Evolutionary conservation across 176 grass and related monocot genomes (phyloP).

Genomic region (Carex scoparia): DNA sequence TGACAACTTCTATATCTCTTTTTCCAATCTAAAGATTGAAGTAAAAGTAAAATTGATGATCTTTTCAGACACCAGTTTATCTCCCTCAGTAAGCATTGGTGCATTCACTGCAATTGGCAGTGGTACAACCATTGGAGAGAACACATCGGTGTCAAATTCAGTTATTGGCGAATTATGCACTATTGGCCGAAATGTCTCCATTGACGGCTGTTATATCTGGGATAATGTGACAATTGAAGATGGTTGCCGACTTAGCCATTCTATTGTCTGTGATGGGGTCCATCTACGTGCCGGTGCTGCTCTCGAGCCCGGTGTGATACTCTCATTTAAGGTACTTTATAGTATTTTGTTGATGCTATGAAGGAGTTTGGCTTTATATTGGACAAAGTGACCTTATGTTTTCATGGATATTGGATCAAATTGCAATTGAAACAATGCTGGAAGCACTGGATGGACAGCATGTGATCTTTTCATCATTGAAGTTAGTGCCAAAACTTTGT

Average conservation of each 20-base stretch:
- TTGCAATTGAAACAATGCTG: background rate
- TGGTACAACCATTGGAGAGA: constrained; percentile 61
- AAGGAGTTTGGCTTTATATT: background rate
- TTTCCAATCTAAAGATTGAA: background rate
- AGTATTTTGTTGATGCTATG: constrained; percentile 3
- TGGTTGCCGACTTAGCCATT: constrained; percentile 77
- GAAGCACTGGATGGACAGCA: background rate
- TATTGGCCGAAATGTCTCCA: constrained; percentile 67
- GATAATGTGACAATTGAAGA: constrained; percentile 88
- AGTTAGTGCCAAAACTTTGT: background rate
- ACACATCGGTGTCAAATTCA: constrained; percentile 57
- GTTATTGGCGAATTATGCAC: constrained; percentile 64
- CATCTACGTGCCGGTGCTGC: constrained; percentile 60
- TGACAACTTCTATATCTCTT: background rate
- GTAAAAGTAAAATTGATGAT: constrained; percentile 6
- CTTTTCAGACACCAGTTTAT: constrained; percentile 59
- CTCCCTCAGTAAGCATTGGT: constrained; percentile 63
- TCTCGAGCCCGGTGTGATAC: constrained; percentile 76
- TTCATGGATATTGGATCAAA: background rate
- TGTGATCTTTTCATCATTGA: background rate
- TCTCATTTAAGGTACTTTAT: constrained; percentile 84
- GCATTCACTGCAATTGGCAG: constrained; percentile 65
- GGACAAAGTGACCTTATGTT: background rate
- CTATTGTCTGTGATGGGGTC: constrained; percentile 70
- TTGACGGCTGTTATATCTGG: constrained; percentile 79